phyloP scores from a whole-genome alignment of 108 stramenopile species.

The Bacterosira constricta region DNA sequence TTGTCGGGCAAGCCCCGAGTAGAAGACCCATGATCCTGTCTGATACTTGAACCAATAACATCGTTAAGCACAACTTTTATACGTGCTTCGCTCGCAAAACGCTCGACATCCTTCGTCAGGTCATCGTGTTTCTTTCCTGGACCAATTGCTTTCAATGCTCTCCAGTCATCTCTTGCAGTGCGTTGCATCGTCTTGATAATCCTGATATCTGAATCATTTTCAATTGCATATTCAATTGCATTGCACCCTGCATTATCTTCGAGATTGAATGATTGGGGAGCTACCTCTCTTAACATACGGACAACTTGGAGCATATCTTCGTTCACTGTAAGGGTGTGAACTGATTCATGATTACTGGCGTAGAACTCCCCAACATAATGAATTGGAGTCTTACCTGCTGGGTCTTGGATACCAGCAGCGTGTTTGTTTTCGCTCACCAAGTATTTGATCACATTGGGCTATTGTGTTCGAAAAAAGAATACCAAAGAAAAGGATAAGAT shows the following conservation, averaged over 20 bases:
- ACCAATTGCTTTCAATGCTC: slow-evolving; percentile 20
- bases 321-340: background rate
- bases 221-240: slow-evolving; percentile 46
- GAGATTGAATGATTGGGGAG: slow-evolving; percentile 40
- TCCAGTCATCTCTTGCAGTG: slow-evolving; percentile 48
- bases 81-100: slow-evolving; percentile 20
- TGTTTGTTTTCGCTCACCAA: slow-evolving; percentile 24
- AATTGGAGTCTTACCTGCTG: slow-evolving; percentile 47
- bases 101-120: slow-evolving; percentile 7
- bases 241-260: slow-evolving; percentile 47
- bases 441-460: slow-evolving; percentile 37
- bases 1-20: background rate
- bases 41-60: background rate
- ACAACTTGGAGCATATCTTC: slow-evolving; percentile 43
- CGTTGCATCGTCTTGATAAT: slow-evolving; percentile 50
- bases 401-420: slow-evolving; percentile 44
- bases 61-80: slow-evolving; percentile 8
- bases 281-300: slow-evolving; percentile 17
- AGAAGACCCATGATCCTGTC: slow-evolving; percentile 10
- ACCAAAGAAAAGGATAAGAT: no score
- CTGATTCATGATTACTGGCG: slow-evolving; percentile 7
- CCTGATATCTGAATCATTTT: slow-evolving; percentile 38
- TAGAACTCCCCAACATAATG: slow-evolving; percentile 52
- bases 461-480: no score
- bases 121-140: slow-evolving; percentile 36